These are phyloP conservation scores for Astrothelium subdiscretum DNA, from an alignment of 495 filamentous ascomycete genomes.

Conservation along the genomic window DNA sequence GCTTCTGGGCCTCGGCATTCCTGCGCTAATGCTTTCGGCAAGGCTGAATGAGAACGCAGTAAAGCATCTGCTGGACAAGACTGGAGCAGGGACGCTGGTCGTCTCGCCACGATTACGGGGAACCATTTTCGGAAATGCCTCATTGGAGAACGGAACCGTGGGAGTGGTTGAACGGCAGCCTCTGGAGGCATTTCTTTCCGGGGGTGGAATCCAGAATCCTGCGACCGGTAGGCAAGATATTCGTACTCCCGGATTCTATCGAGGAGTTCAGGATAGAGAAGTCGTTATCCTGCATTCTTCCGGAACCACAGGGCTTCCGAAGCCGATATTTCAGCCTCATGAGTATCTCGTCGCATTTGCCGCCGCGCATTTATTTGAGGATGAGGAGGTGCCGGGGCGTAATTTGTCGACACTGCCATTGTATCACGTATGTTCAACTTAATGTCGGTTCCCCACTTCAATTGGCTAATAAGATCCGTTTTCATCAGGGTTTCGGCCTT, in stretches of 20 bases:
- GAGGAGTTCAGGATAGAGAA: constrained; percentile 21
- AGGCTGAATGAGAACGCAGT: constrained; percentile 13
- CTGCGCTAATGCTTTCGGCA: background rate
- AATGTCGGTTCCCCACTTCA: background rate
- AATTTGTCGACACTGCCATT: constrained; percentile 36
- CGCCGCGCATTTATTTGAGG: constrained; percentile 26
- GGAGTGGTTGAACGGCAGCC: background rate
- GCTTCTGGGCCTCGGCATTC: background rate
- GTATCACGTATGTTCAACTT: constrained; percentile 20
- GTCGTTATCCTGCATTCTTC: constrained; percentile 38
- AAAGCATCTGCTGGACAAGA: constrained; percentile 19
- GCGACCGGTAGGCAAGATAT: background rate
- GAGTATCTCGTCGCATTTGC: constrained; percentile 32
- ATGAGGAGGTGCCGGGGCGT: constrained; percentile 21
- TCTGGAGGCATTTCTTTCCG: background rate
- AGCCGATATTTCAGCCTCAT: constrained; percentile 34
- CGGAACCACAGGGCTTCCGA: constrained; percentile 39
- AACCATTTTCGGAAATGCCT: constrained; percentile 2
- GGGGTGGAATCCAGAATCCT: background rate
- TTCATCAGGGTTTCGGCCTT: constrained; percentile 26
- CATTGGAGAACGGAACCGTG: background rate
- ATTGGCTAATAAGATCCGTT: constrained; percentile 2
- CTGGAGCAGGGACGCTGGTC: constrained; percentile 14
- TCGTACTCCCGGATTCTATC: constrained; percentile 2
- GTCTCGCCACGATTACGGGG: constrained; percentile 16